Base-by-base conservation (phyloP, 2,329 filamentous ascomycete genomes). In the Xylariales sp. region DNA sequence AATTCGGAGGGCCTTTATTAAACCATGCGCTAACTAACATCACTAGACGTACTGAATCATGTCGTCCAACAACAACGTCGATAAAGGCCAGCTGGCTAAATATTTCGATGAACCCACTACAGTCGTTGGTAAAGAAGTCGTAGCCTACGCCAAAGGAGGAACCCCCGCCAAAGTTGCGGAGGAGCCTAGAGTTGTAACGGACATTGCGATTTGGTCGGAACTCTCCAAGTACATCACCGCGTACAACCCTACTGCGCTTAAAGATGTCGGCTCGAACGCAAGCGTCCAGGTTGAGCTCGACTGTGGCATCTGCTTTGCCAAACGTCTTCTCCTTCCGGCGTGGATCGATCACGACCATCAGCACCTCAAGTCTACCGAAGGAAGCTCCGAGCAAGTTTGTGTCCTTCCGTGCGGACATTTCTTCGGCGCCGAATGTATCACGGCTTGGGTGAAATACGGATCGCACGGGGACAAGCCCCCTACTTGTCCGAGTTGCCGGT, bases 331-430 rank as follows among this genome's bases (percentile, higher is more conserved):
- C 2, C 43, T 66, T 16, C 64, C 57, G 3, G 0, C 0, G 5
- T 62, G 64, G 64, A 4, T 62, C 1, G 36, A n/a, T 23, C 23
- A 23, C 23, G 23, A 23, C 23, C 23, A 23, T 23, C 23, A 23
- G 23, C 7, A 9, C 6, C 4, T 10, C 5, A 2, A 9, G 10
- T 12, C 8, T 3, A 28, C 18, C 18, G 45, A 23, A 1, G 28
- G 32, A 0, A 23, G 41, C 3, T 43, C 10, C 10, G 62, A 65
- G 28, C 3, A 18, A 2, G 0, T 65, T 7, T 48, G 39, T 10
- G 48, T 60, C 3, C 59, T 62, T 2, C 64, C 58, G 9, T 62
- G 64, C 30, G 54, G 59, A 1, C 64, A 67, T 32, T 58, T 63
- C 30, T 58, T 67, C 18, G 64, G 59, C 8, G 1, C 1, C 1